phyloP scores from a whole-genome alignment of 257 asterid species.

The Solanum lycopersicoides region DNA sequence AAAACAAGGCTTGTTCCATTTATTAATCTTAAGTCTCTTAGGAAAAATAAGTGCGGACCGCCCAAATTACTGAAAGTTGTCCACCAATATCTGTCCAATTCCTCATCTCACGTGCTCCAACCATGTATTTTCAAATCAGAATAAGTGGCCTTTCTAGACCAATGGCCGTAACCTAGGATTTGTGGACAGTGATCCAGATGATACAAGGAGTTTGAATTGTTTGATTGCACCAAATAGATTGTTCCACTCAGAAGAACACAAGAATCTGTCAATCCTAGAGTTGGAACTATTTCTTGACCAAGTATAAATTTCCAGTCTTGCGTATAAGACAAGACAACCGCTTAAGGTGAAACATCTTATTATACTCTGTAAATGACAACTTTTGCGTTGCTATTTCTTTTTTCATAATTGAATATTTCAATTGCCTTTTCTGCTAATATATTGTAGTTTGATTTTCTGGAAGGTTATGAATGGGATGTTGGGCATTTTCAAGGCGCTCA shows the following conservation, averaged over 20 bases:
- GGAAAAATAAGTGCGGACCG: not conserved
- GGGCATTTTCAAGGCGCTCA: constrained; percentile 91
- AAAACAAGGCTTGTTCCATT: not conserved
- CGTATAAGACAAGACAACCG: not conserved
- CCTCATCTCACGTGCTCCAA: not conserved
- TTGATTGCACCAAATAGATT: not conserved
- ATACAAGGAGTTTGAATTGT: not conserved
- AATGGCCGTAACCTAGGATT: not conserved
- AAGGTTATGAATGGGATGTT: constrained; percentile 98
- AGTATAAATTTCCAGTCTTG: not conserved
- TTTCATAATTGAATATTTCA: not conserved
- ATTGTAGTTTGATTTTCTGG: constrained; percentile 5
- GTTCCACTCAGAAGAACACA: not conserved
- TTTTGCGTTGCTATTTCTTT: not conserved
- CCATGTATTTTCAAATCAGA: not conserved
- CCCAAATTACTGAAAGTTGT: not conserved
- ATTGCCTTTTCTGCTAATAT: not conserved
- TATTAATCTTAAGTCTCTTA: not conserved
- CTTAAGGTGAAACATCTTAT: not conserved
- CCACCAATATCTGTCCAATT: not conserved
- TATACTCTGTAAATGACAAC: not conserved
- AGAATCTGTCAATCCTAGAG: not conserved
- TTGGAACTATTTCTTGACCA: not conserved
- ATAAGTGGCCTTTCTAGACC: not conserved
- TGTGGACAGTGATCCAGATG: not conserved